Percentiles rank a stretch among this genome's conserved stretches.
These are phyloP conservation scores for Alliaria petiolata DNA, from an alignment of 345 rosid genomes.

Conservation along the genomic window DNA sequence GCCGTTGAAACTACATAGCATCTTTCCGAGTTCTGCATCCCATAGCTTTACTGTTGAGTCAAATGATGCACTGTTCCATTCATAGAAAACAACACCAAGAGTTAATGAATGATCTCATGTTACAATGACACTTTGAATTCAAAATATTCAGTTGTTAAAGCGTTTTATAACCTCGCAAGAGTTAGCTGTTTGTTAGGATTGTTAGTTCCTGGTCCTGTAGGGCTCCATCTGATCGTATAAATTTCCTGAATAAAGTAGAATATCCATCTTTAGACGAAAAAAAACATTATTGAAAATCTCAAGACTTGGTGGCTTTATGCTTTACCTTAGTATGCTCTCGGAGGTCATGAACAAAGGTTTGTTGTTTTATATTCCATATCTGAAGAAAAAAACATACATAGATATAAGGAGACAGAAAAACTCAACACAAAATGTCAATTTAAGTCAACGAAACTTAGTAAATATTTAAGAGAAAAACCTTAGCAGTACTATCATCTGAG, in stretches of 20 bases:
- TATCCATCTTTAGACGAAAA: neutral
- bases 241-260: slow-evolving; percentile 57
- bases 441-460: neutral
- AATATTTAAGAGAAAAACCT: slow-evolving; percentile 44
- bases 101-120: neutral
- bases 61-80: slow-evolving; percentile 80
- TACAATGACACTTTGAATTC: neutral
- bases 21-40: slow-evolving; percentile 95
- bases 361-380: slow-evolving; percentile 90
- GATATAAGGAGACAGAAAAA: neutral
- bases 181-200: slow-evolving; percentile 86
- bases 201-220: slow-evolving; percentile 87
- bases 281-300: neutral
- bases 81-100: neutral
- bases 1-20: slow-evolving; percentile 78
- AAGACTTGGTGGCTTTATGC: neutral
- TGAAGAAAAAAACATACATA: slow-evolving; percentile 18
- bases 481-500: slow-evolving; percentile 95
- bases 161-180: slow-evolving; percentile 65
- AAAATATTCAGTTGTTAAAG: neutral
- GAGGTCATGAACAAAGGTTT: slow-evolving; percentile 76
- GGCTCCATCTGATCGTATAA: slow-evolving; percentile 94
- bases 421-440: neutral
- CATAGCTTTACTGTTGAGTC: slow-evolving; percentile 96
- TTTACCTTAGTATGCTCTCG: slow-evolving; percentile 72